A percentile compares a stretch with the other conserved stretches of the same genome.
phyloP scores from a whole-genome alignment of 495 filamentous ascomycete species.

The Penicillium diatomitis region DNA sequence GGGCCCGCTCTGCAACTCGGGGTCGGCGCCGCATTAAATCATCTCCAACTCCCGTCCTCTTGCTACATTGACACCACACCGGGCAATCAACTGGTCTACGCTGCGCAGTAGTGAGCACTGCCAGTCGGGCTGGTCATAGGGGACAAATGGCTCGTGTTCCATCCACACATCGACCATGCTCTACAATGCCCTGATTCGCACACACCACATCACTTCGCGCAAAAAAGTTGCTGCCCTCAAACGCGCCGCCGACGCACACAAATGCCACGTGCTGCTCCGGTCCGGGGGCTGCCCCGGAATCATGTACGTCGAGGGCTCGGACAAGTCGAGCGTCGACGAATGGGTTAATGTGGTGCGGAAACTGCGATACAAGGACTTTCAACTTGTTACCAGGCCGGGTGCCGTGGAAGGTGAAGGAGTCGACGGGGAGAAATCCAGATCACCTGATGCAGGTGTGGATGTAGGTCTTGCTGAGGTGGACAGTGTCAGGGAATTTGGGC shows the following conservation, averaged over 20 bases:
- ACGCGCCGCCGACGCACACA: constrained; percentile 47
- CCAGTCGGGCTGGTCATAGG: neutral
- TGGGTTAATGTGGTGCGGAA: constrained; percentile 49
- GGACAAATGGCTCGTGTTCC: neutral
- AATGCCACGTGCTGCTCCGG: constrained; percentile 54
- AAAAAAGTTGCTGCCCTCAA: constrained; percentile 62
- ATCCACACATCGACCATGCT: constrained; percentile 7
- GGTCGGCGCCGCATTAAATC: too few relatives aligned
- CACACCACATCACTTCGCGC: constrained; percentile 75
- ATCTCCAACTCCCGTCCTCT: too few relatives aligned
- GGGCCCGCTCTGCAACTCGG: too few relatives aligned
- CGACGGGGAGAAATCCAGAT: neutral
- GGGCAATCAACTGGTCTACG: too few relatives aligned
- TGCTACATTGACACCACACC: too few relatives aligned
- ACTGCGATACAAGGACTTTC: constrained; percentile 43
- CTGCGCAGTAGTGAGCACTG: too few relatives aligned
- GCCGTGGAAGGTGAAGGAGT: constrained; percentile 10
- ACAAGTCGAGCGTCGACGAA: constrained; percentile 38
- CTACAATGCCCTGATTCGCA: constrained; percentile 59
- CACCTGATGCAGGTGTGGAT: neutral
- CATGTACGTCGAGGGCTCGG: constrained; percentile 63
- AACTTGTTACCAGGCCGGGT: constrained; percentile 32
- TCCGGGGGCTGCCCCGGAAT: constrained; percentile 62
- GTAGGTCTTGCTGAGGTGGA: constrained; percentile 28
- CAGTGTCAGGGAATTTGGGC: constrained; percentile 39